Conservation (phyloP, 179 eudicot species). For the Beta lomatogona region DNA sequence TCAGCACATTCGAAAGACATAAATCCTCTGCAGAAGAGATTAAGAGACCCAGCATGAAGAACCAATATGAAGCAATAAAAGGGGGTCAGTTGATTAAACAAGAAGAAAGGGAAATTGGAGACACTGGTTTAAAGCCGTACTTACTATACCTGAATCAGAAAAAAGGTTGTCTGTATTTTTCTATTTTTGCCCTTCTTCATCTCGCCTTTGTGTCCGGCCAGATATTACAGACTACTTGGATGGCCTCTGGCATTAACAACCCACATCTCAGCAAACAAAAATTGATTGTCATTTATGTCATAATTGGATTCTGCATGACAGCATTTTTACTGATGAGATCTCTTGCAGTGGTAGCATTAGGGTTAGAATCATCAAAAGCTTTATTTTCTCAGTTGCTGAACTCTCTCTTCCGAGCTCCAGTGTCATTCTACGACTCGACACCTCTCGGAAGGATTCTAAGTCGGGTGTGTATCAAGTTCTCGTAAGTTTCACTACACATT, state of each 20-base stretch:
- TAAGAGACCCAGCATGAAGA: conserved; percentile 21
- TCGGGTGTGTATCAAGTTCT: conserved; percentile 39
- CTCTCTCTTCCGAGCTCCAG: conserved; percentile 71
- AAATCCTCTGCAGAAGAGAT: conserved; percentile 38
- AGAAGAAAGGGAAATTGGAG: conserved; percentile 74
- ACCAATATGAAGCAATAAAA: conserved; percentile 24
- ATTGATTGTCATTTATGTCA: conserved; percentile 54
- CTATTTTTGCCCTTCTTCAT: conserved; percentile 45
- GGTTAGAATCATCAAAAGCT: conserved; percentile 60
- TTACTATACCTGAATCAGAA: conserved; percentile 52
- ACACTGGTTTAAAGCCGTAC: conserved; percentile 65
- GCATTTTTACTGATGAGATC: conserved; percentile 46
- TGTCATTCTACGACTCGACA: conserved; percentile 62
- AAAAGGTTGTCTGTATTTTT: conserved; percentile 52
- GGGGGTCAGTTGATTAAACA: conserved; percentile 58
- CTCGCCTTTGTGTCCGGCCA: conserved; percentile 44
- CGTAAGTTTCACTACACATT: not conserved
- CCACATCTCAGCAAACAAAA: conserved; percentile 42
- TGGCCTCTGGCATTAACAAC: conserved; percentile 66
- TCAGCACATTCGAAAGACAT: conserved; percentile 24
- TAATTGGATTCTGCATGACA: conserved; percentile 43
- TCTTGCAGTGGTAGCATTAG: conserved; percentile 44
- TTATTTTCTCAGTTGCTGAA: conserved; percentile 54
- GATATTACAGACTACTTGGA: conserved; percentile 65
- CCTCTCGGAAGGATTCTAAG: conserved; percentile 64